Evolutionary conservation across 495 filamentous ascomycete genomes (phyloP).

Genomic region (Xylaria palmicola): DNA sequence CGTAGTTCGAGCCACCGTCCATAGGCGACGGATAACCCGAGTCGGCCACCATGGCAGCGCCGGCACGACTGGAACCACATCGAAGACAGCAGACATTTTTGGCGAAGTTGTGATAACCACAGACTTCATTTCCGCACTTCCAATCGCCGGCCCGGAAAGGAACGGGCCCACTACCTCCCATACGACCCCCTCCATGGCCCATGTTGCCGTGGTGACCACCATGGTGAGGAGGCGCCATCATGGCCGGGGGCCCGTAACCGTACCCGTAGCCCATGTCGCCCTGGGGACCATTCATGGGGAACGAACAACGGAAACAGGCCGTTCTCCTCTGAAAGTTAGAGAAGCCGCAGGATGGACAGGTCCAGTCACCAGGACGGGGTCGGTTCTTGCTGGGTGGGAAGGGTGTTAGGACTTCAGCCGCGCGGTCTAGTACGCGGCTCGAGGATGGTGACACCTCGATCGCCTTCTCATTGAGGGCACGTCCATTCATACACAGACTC

Average conservation of each 20-base stretch:
- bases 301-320: conserved; percentile 97
- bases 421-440: conserved; percentile 91
- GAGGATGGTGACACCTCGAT: conserved; percentile 97
- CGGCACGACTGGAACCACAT: conserved; percentile 90
- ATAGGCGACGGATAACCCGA: conserved; percentile 89
- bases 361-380: conserved; percentile 96
- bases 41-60: conserved; percentile 90
- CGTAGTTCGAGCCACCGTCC: conserved; percentile 78
- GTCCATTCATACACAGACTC: conserved; percentile 97
- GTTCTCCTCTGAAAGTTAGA: conserved; percentile 97
- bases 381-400: conserved; percentile 99
- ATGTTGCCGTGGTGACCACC: conserved; percentile 76
- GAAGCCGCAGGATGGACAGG: conserved; percentile 90
- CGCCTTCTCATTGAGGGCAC: conserved; percentile 95
- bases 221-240: conserved; percentile 77
- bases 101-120: conserved; percentile 97
- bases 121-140: conserved; percentile 98
- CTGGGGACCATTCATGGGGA: conserved; percentile 77
- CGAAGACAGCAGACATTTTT: conserved; percentile 98
- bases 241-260: conserved; percentile 67
- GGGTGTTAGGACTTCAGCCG: conserved; percentile 89
- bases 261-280: conserved; percentile 73
- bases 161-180: conserved; percentile 83
- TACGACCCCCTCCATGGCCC: conserved; percentile 66
- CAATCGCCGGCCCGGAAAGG: conserved; percentile 98